phyloP scores from a whole-genome alignment of 2,329 filamentous ascomycete species.

The Leptographium procerum region DNA sequence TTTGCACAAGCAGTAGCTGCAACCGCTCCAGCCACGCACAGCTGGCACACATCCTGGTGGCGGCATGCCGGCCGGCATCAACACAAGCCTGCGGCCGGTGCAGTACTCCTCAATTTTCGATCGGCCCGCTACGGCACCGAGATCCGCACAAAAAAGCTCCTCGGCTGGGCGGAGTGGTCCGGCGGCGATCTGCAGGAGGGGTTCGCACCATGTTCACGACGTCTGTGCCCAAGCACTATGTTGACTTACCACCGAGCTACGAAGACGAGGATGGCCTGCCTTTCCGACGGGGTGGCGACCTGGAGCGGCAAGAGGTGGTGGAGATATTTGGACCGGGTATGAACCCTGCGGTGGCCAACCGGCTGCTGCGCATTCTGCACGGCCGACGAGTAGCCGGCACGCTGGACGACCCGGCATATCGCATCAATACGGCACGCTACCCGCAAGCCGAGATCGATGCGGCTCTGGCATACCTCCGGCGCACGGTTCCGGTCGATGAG shows the following conservation, averaged over 20 bases:
- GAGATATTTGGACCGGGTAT: constrained; percentile 40
- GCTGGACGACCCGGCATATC: constrained; percentile 44
- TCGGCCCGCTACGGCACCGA: not conserved
- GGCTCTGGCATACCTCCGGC: constrained; percentile 45
- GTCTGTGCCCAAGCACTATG: constrained; percentile 38
- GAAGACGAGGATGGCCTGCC: constrained; percentile 41
- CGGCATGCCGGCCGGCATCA: not conserved
- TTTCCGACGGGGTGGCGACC: constrained; percentile 37
- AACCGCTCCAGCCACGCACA: not conserved
- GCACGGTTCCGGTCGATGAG: constrained; percentile 45
- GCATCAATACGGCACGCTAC: constrained; percentile 34
- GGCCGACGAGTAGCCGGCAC: constrained; percentile 54
- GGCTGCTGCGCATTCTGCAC: constrained; percentile 46
- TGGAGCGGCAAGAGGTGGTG: constrained; percentile 34
- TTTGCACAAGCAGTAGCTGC: not conserved
- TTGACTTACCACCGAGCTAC: constrained; percentile 46
- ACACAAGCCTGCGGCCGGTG: not conserved
- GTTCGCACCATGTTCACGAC: constrained; percentile 19
- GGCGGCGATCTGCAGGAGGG: not conserved
- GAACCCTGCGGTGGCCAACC: constrained; percentile 34
- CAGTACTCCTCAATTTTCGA: not conserved
- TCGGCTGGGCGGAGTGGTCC: not conserved
- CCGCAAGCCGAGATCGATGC: constrained; percentile 27
- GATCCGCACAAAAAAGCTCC: not conserved
- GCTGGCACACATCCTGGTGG: not conserved